Evolutionary conservation across 768 basidiomycete genomes (phyloP).

Genomic region (Amanita subjunquillea): DNA sequence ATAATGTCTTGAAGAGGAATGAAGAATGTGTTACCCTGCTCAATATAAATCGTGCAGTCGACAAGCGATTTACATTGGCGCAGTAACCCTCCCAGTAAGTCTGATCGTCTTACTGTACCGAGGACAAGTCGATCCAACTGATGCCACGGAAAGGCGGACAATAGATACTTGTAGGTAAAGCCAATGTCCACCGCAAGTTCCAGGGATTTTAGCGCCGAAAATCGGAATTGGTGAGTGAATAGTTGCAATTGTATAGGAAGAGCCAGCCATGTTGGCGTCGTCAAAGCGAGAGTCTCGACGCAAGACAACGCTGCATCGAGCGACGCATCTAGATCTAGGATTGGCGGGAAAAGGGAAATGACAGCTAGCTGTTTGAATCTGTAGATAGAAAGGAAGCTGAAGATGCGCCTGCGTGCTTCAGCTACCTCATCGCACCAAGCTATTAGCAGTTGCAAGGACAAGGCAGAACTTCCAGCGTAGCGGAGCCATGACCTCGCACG

Average conservation of each 20-base stretch:
- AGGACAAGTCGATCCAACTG: background rate
- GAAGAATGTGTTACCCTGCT: background rate
- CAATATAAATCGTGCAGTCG: background rate
- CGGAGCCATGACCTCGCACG: background rate
- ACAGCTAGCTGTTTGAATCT: background rate
- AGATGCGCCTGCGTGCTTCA: background rate
- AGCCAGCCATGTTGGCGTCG: background rate
- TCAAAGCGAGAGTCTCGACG: background rate
- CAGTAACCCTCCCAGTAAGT: background rate
- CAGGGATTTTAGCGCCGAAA: background rate
- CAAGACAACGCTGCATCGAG: background rate
- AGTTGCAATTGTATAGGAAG: background rate
- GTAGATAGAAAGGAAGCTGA: background rate
- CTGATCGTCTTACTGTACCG: too few species aligned
- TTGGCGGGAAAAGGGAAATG: background rate
- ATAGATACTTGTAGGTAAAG: background rate
- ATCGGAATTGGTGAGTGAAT: background rate
- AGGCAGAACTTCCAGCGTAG: background rate
- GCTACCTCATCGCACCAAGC: background rate
- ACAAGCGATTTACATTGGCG: background rate
- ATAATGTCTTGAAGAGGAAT: background rate
- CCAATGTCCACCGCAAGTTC: background rate
- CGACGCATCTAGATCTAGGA: background rate
- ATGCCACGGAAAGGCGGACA: background rate
- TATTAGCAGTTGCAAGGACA: background rate